Percentiles rank a stretch among this genome's conserved stretches.
phyloP scores from a whole-genome alignment of 495 filamentous ascomycete species.

The Hyaloscypha hepaticicola region DNA sequence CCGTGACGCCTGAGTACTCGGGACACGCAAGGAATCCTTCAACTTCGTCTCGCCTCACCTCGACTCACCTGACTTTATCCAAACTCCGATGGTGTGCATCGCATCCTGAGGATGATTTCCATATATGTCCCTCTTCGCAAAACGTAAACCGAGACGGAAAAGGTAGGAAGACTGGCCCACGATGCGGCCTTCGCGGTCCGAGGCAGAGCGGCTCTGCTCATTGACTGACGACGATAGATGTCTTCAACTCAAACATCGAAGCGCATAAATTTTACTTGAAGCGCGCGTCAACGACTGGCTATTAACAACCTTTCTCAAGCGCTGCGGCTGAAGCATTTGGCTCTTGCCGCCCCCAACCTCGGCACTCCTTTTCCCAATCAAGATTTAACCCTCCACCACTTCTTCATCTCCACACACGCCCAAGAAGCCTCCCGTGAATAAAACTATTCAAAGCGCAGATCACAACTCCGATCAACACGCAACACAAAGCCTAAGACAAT shows the following conservation, averaged over 20 bases:
- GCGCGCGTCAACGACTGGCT: not conserved
- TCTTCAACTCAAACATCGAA: not conserved
- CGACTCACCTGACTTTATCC: not conserved
- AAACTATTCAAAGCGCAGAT: not conserved
- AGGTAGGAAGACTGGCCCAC: not conserved
- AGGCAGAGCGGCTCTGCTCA: not conserved
- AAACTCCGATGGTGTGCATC: not conserved
- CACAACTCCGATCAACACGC: not conserved
- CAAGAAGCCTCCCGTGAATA: not conserved
- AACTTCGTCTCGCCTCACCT: conserved; percentile 7
- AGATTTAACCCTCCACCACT: no score
- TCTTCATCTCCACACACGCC: not conserved
- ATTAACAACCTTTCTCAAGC: not conserved
- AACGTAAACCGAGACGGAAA: not conserved
- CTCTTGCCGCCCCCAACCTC: not conserved
- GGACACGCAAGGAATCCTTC: not conserved
- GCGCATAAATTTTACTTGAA: not conserved
- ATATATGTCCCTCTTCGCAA: no score
- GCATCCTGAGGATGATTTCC: not conserved
- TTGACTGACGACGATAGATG: not conserved
- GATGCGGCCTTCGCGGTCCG: not conserved
- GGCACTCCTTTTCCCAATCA: not conserved
- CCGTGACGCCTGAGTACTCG: not conserved
- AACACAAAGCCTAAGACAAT: not conserved
- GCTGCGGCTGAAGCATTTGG: not conserved